Percentiles rank a stretch among this genome's conserved stretches.
Conservation (phyloP, 192 early-diverging fungal species). For the Kickxella alabastrina region DNA sequence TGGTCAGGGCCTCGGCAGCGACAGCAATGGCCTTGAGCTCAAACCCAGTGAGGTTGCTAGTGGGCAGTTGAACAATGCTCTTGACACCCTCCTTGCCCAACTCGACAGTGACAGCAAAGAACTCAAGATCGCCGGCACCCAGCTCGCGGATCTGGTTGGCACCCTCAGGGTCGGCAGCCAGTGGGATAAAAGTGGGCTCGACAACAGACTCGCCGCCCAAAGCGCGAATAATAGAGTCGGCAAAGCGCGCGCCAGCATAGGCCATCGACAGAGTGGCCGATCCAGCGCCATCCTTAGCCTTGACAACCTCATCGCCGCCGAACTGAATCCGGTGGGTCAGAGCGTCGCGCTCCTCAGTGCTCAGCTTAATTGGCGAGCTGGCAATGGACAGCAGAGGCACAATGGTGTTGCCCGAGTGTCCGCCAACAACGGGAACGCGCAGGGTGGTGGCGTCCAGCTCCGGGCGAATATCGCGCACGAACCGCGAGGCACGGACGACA, state of each 20-base stretch:
- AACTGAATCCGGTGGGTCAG: conserved; percentile 96
- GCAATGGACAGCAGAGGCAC: conserved; percentile 83
- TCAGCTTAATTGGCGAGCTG: conserved; percentile 62
- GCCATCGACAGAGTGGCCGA: conserved; percentile 88
- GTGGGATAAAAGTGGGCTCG: conserved; percentile 71
- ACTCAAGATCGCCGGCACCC: conserved; percentile 57
- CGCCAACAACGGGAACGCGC: conserved; percentile 83
- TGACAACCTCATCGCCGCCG: conserved; percentile 97
- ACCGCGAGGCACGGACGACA: conserved; percentile 89
- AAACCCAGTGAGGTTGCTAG: conserved; percentile 58
- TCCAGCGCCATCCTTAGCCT: conserved; percentile 92
- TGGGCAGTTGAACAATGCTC: conserved; percentile 80
- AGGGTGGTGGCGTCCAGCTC: conserved; percentile 61
- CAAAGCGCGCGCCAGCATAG: conserved; percentile 80
- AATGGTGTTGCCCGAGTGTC: conserved; percentile 95
- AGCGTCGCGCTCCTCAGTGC: conserved; percentile 74
- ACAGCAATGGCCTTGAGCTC: conserved; percentile 75
- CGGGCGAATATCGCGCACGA: conserved; percentile 76
- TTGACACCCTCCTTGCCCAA: conserved; percentile 72
- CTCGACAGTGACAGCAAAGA: conserved; percentile 73
- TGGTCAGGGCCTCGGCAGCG: conserved; percentile 78
- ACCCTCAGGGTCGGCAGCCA: conserved; percentile 53
- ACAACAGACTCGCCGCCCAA: conserved; percentile 66
- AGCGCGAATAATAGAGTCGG: conserved; percentile 81
- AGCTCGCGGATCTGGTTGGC: conserved; percentile 50